Base-by-base conservation (phyloP, 148 eudicot species). In the Rheum nobile region DNA sequence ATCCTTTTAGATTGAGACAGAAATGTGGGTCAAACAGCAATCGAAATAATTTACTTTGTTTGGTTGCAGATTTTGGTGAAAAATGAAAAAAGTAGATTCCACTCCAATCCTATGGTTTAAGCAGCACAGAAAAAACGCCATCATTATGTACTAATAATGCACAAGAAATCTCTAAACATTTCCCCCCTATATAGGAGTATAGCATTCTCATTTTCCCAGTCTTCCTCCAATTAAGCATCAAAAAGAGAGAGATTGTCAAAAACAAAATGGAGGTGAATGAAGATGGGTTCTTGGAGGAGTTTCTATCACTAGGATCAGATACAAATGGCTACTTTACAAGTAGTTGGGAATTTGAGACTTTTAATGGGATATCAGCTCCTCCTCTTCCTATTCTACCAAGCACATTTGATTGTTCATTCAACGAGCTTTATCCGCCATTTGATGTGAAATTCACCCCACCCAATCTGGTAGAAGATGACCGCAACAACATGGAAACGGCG, bases 281-380 rank as follows among this genome's bases (percentile, higher is more conserved):
- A 67, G 81, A 83, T 81, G 89, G 84, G 22, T 88, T 90, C 77
- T 75, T 90, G 73, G 89, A 90, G 50, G 96, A 88, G 71, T 74
- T 90, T 50, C 73, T 90, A 50, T 83, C 82, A 44, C 70, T 85
- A 29, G 84, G 85, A 73, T 1, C 71, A 37, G 39, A 67, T 19
- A 38, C 35, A 1, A 38, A 10, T 41, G 28, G 26, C 24, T 79
- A 82, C 41, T 82, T 83, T 71, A 77, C 80, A 31, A 69, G 6
- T 37, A 63, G 52, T 8, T 81, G 78, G 80, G 73, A 74, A 29
- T 79, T 77, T 34, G 78, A 77, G 50, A 42, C 71, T 52, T 79
- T 80, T 1, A 76, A 76, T 61, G 77, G 75, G 44, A 73, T 71
- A 67, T 78, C 79, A 46, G 7, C 72, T 77, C 67, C 43, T 50